Evolutionary conservation across 176 grass and related monocot genomes (phyloP).

Genomic region (Avena sativa): DNA sequence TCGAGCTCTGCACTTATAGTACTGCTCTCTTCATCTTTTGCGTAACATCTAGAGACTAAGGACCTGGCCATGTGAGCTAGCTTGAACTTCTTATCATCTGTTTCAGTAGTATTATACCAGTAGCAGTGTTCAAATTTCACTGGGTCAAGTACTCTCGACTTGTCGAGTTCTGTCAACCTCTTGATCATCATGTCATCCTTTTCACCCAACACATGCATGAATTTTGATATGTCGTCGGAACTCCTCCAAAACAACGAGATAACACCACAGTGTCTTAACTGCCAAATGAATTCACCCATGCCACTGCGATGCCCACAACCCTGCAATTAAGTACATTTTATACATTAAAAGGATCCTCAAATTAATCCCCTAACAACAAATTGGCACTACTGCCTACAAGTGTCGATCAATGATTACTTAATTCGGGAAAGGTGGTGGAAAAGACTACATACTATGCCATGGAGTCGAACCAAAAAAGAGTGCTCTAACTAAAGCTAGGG

Average conservation of each 20-base stretch:
- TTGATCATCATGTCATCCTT: too few relatives aligned
- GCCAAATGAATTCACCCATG: background rate
- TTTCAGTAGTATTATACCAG: background rate
- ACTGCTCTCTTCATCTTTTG: background rate
- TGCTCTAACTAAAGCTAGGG: too few relatives aligned
- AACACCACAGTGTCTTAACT: background rate
- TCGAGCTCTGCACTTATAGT: background rate
- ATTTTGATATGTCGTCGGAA: background rate
- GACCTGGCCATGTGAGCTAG: fast-evolving
- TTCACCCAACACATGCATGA: background rate
- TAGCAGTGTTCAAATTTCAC: background rate
- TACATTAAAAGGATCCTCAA: background rate
- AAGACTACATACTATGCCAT: too few relatives aligned
- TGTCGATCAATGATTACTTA: too few relatives aligned
- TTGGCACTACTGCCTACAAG: too few relatives aligned
- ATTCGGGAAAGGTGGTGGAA: too few relatives aligned
- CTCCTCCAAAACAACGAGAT: background rate
- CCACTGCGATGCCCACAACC: background rate
- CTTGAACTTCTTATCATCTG: background rate
- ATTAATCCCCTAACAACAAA: background rate
- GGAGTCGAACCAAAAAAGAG: too few relatives aligned
- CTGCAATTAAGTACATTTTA: background rate
- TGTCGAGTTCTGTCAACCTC: background rate
- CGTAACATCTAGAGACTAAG: background rate
- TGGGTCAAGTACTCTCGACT: background rate